Base-by-base conservation (phyloP, 1,284 basidiomycete genomes). In the Boletellus deceptivus region DNA sequence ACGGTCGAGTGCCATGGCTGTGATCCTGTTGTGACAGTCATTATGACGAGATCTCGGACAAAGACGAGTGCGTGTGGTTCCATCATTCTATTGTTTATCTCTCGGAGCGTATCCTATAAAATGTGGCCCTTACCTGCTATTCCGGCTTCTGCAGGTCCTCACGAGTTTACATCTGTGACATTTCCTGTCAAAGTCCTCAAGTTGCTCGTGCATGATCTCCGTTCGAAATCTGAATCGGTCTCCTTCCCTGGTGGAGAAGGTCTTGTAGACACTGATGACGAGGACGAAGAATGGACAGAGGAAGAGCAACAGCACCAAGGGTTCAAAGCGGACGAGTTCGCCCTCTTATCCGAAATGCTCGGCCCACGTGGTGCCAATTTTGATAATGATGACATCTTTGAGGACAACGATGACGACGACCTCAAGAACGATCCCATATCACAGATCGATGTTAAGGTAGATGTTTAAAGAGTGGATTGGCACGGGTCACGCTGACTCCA, bases 101-200 rank as follows among this genome's bases (percentile, higher is more conserved):
- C 17, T 53, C 55, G 41, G 42, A 6, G 9, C 40, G 8, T 6
- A 37, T 46, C 51, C 33, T 48, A 48, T 46, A 44, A 49, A 56
- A 57, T 44, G 53, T 27, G 50, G 49, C 50, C 39, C 57, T 61
- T 45, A 60, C 53, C 9, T 44, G 18, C 42, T 33, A 7, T 48
- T 43, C 34, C 17, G 40, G 29, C 50, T 48, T 56, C 59, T 42
- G 16, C 63, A 94, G 91, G 77, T 34, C 94, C 94, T 0, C 86
- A 87, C 53, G 84, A 93, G 68, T 98, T 91, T 68, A 90, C 89
- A 2, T 79, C 78, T 37, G 83, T 97, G 39, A 78, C 89, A 0
- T 96, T 98, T 82, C 89, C 87, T 0, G 83, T 93, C 52, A 98
- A 98, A 71, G 89, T 86, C 2, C 77, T 98, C 68, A 98, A 98